A percentile compares a stretch with the other conserved stretches of the same genome.
Evolutionary conservation across 169 alveolate species (phyloP).

Genomic region (Plasmodium cynomolgi): DNA sequence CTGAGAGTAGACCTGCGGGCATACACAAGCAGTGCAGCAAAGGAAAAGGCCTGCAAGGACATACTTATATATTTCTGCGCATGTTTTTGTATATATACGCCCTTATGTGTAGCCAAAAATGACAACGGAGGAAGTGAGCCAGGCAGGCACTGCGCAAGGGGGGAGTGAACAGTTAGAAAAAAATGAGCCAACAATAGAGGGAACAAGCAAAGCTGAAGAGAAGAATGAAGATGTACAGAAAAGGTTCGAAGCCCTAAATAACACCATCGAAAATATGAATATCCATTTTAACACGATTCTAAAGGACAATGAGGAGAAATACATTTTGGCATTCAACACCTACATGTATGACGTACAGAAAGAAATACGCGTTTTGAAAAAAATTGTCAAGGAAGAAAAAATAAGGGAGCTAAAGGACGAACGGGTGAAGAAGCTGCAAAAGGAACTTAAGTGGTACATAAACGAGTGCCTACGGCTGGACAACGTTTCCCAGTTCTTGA

Average conservation of each 20-base stretch:
- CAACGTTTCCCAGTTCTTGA: slow-evolving; percentile 47
- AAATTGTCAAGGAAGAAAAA: slow-evolving; percentile 63
- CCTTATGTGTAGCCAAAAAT: slow-evolving; percentile 4
- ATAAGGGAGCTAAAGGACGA: slow-evolving; percentile 68
- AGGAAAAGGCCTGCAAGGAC: not conserved
- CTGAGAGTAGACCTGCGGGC: not conserved
- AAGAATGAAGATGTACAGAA: slow-evolving; percentile 39
- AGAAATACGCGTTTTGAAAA: slow-evolving; percentile 48
- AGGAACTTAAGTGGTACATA: slow-evolving; percentile 71
- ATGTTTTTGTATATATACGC: not conserved
- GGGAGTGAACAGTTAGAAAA: not conserved
- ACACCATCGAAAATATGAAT: slow-evolving; percentile 59
- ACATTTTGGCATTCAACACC: slow-evolving; percentile 63
- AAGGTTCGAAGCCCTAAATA: slow-evolving; percentile 46
- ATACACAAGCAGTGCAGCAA: not conserved
- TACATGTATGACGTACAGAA: slow-evolving; percentile 74
- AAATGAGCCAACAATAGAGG: not conserved
- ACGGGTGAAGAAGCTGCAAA: slow-evolving; percentile 46
- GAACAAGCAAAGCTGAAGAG: not conserved
- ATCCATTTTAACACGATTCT: slow-evolving; percentile 34
- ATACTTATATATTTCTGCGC: not conserved
- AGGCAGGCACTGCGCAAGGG: not conserved
- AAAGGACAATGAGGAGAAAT: slow-evolving; percentile 70
- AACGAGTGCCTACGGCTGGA: slow-evolving; percentile 67
- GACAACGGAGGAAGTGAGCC: slow-evolving; percentile 8